Evolutionary conservation across 768 basidiomycete genomes (phyloP).

Genomic region (Lactifluus pinguis): DNA sequence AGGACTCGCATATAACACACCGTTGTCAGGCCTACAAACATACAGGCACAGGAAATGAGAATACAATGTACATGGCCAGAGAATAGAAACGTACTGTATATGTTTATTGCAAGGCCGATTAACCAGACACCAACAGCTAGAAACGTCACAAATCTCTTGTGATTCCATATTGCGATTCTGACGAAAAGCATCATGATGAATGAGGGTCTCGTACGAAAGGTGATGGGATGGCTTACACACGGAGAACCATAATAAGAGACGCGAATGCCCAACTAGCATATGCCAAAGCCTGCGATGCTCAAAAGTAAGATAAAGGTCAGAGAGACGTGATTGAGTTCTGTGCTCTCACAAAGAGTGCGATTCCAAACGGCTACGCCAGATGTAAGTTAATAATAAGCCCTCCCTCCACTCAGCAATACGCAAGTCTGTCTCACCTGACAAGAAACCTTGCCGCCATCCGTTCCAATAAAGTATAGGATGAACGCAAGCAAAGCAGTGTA

Average conservation of each 20-base stretch:
- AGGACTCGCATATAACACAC: not conserved
- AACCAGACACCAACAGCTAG: not conserved
- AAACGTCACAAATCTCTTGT: not conserved
- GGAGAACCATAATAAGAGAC: not conserved
- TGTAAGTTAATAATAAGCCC: not conserved
- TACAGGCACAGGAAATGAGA: not conserved
- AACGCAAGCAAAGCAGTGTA: not conserved
- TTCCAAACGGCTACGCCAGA: not conserved
- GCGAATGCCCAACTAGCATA: not conserved
- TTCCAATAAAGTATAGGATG: not conserved
- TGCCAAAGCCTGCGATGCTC: not conserved
- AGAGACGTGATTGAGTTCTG: not conserved
- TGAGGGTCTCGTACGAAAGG: not conserved
- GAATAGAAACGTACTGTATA: not conserved
- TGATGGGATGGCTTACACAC: not conserved
- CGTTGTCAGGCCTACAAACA: not conserved
- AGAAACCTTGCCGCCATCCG: not conserved
- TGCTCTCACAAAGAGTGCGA: not conserved
- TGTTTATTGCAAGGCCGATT: not conserved
- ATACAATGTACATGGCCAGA: not conserved
- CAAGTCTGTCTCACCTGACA: not conserved
- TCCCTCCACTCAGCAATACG: not conserved
- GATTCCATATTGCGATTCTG: constrained; percentile 4
- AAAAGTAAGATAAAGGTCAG: not conserved
- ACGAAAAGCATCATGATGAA: not conserved